phyloP scores from a whole-genome alignment of 306 rosid species.

The Lathyrus aphaca region DNA sequence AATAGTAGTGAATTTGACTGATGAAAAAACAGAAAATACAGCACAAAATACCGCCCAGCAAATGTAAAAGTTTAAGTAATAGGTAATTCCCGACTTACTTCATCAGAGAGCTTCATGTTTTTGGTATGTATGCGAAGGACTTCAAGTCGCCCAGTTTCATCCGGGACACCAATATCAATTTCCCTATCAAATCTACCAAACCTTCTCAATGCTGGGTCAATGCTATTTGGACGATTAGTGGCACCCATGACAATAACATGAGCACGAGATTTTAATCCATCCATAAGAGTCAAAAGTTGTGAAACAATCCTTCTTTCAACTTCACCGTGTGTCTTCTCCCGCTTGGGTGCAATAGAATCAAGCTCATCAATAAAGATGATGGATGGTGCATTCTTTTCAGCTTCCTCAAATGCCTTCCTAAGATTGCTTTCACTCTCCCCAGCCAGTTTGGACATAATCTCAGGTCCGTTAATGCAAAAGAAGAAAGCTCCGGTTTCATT shows the following conservation, averaged over 20 bases:
- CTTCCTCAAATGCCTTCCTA: conserved; percentile 72
- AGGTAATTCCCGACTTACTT: conserved; percentile 47
- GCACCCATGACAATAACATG: conserved; percentile 75
- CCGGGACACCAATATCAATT: conserved; percentile 74
- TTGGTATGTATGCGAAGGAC: conserved; percentile 75
- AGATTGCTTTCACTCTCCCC: conserved; percentile 80
- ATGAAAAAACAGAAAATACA: background rate
- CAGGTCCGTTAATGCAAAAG: conserved; percentile 66
- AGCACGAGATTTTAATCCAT: conserved; percentile 65
- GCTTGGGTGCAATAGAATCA: conserved; percentile 73
- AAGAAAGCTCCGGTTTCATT: conserved; percentile 77
- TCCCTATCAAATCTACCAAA: conserved; percentile 77
- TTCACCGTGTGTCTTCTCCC: conserved; percentile 72
- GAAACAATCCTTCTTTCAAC: conserved; percentile 73
- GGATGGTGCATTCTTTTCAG: conserved; percentile 72
- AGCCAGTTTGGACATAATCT: conserved; percentile 72
- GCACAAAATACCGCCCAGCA: background rate
- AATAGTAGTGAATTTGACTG: background rate
- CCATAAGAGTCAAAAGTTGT: conserved; percentile 72
- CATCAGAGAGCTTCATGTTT: conserved; percentile 76
- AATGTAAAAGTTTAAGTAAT: background rate
- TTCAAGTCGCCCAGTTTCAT: conserved; percentile 72
- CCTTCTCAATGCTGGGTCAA: conserved; percentile 69
- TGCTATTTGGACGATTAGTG: conserved; percentile 72
- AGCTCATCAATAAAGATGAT: conserved; percentile 73